A percentile compares a stretch with the other conserved stretches of the same genome.
phyloP scores from a whole-genome alignment of 345 rosid species.

The Citrus cavaleriei region DNA sequence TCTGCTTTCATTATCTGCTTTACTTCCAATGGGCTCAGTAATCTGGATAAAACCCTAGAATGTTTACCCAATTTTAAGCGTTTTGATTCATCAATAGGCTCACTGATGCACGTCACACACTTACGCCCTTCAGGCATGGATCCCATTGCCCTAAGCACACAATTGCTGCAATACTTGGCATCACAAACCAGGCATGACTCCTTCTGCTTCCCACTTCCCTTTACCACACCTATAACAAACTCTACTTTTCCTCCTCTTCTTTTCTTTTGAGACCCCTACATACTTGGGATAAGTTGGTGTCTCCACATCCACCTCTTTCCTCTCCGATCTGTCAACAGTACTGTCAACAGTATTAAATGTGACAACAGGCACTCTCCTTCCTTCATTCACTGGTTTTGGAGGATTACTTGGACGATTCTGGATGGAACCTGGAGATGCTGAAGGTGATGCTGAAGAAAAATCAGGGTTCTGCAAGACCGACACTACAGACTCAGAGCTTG shows the following conservation, averaged over 20 bases:
- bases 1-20: conserved; percentile 99
- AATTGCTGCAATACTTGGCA: conserved; percentile 85
- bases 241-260: conserved; percentile 55
- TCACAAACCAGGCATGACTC: conserved; percentile 95
- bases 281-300: conserved; percentile 49
- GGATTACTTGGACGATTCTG: conserved; percentile 33
- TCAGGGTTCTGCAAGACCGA: conserved; percentile 88
- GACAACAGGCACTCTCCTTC: conserved; percentile 61
- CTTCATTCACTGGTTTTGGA: conserved; percentile 37
- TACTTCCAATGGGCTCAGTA: conserved; percentile 92
- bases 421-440: conserved; percentile 69
- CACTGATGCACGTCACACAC: conserved; percentile 82
- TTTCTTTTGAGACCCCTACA: conserved; percentile 57
- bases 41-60: conserved; percentile 65
- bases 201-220: conserved; percentile 92
- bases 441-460: conserved; percentile 82
- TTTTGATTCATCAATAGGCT: conserved; percentile 84
- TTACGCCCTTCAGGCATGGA: conserved; percentile 99
- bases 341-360: conserved; percentile 63
- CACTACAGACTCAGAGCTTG: conserved; percentile 88
- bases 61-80: conserved; percentile 71
- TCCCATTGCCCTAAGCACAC: conserved; percentile 97
- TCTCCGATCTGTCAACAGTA: conserved; percentile 47
- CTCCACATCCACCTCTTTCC: conserved; percentile 44
- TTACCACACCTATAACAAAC: conserved; percentile 79